Evolutionary conservation across 2,329 filamentous ascomycete genomes (phyloP).

Genomic region (Epichloe scottii): DNA sequence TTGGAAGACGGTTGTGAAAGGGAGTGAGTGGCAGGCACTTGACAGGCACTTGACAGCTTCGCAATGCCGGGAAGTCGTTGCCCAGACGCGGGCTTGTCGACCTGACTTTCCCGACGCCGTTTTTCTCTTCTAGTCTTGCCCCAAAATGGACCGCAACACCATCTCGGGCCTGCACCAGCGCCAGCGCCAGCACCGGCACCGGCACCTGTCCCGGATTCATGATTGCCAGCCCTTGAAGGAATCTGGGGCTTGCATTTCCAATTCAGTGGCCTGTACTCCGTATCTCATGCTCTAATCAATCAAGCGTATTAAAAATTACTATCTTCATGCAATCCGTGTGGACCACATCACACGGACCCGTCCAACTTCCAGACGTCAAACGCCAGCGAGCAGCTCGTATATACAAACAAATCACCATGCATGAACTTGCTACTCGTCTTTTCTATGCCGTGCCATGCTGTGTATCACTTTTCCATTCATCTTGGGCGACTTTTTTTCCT

Average conservation of each 20-base stretch:
- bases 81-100: too few relatives aligned
- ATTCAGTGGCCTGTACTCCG: neutral
- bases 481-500: constrained; percentile 3
- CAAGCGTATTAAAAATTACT: constrained; percentile 4
- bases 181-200: neutral
- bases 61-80: too few relatives aligned
- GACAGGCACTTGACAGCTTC: too few relatives aligned
- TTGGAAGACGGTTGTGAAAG: too few relatives aligned
- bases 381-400: constrained; percentile 2
- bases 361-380: neutral
- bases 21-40: too few relatives aligned
- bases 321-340: constrained; percentile 1
- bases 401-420: neutral
- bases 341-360: neutral
- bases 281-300: neutral
- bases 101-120: too few relatives aligned
- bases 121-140: neutral
- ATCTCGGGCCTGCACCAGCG: neutral
- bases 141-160: neutral
- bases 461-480: neutral
- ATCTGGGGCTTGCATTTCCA: neutral
- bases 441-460: neutral
- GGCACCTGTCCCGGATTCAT: too few relatives aligned
- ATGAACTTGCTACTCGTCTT: neutral
- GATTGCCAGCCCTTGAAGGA: too few relatives aligned